phyloP scores from a whole-genome alignment of 257 asterid genomes.

The Solanum pennellii region DNA sequence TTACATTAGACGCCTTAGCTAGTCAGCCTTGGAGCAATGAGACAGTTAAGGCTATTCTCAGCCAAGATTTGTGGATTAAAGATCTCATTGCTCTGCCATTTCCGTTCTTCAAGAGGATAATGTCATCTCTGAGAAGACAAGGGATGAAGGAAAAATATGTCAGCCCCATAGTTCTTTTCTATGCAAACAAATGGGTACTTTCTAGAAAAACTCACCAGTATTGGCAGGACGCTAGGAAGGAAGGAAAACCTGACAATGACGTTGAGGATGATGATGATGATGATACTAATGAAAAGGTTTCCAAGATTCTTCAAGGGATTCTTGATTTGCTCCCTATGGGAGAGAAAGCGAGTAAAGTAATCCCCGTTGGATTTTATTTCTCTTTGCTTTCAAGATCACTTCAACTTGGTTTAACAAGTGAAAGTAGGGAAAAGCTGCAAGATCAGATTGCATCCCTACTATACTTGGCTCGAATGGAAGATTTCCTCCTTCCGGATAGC shows the following conservation, averaged over 20 bases:
- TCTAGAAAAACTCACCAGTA: not conserved
- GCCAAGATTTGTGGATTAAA: slow-evolving; percentile 47
- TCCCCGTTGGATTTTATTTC: slow-evolving; percentile 63
- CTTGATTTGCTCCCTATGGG: slow-evolving; percentile 40
- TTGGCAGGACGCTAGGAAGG: not conserved
- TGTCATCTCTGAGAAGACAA: slow-evolving; percentile 60
- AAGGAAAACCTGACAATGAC: not conserved
- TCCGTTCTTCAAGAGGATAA: slow-evolving; percentile 46
- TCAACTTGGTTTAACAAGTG: slow-evolving; percentile 18
- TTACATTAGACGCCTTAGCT: slow-evolving; percentile 34
- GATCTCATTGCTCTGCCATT: slow-evolving; percentile 57
- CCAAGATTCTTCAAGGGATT: slow-evolving; percentile 28
- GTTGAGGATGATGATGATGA: not conserved
- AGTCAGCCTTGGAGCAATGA: slow-evolving; percentile 25
- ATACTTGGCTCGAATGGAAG: slow-evolving; percentile 40
- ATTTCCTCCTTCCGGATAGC: slow-evolving; percentile 24
- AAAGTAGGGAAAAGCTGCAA: slow-evolving; percentile 39
- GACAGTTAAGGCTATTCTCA: slow-evolving; percentile 23
- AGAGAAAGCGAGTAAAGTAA: slow-evolving; percentile 26
- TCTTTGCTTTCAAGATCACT: slow-evolving; percentile 34
- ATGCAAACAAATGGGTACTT: slow-evolving; percentile 38
- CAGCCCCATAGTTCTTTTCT: slow-evolving; percentile 48
- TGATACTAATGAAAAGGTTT: slow-evolving; percentile 1
- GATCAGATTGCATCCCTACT: slow-evolving; percentile 34
- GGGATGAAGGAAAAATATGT: slow-evolving; percentile 75